Percentiles rank a stretch among this genome's conserved stretches.
Conservation (phyloP, 306 rosid genomes). For the Cucumis hystrix region DNA sequence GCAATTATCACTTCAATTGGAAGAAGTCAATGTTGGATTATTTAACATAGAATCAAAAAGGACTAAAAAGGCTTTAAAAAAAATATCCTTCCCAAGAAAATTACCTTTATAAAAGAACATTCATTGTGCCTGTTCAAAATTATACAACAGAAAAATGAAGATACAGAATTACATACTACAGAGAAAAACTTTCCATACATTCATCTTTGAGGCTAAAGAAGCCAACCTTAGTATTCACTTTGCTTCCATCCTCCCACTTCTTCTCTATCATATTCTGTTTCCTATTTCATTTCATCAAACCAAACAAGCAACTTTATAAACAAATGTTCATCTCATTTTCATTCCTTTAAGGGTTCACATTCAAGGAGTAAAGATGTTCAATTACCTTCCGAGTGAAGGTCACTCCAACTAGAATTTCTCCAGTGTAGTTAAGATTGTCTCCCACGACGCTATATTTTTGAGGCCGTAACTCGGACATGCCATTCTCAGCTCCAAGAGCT, state of each 20-base stretch:
- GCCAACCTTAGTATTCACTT: constrained; percentile 16
- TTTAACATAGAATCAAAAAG: background rate
- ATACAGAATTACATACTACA: background rate
- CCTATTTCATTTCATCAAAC: constrained; percentile 28
- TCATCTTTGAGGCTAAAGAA: constrained; percentile 3
- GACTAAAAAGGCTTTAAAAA: too few species aligned
- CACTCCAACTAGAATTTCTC: constrained; percentile 67
- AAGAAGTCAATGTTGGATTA: background rate
- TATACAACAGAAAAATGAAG: background rate
- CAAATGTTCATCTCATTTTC: background rate
- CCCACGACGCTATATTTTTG: constrained; percentile 48
- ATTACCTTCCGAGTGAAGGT: constrained; percentile 46
- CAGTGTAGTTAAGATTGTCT: constrained; percentile 37
- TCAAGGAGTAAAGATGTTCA: background rate
- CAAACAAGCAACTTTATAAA: background rate
- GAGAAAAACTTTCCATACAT: background rate
- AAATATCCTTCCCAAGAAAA: background rate
- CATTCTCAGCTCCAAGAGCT: constrained; percentile 46
- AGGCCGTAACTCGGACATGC: constrained; percentile 35
- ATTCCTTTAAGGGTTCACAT: background rate
- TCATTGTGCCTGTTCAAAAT: background rate
- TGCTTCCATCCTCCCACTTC: constrained; percentile 67
- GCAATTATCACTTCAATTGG: background rate
- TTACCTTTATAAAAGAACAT: background rate
- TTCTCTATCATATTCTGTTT: constrained; percentile 12